These are phyloP conservation scores for Calamus simplicifolius DNA, from an alignment of 176 grass and related monocot species.

Conservation along the genomic window DNA sequence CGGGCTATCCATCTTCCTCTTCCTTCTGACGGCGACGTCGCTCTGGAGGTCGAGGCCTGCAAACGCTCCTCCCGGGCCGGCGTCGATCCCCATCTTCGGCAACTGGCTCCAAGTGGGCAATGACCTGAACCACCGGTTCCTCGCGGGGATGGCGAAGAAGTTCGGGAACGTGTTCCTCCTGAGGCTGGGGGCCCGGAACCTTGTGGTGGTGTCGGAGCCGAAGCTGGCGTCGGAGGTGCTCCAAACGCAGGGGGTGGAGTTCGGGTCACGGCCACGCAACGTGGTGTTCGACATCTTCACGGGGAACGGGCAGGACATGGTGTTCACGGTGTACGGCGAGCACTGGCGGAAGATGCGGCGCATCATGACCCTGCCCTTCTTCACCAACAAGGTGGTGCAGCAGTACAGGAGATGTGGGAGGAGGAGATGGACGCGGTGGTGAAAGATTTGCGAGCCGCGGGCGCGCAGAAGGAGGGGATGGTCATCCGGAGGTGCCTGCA, in stretches of 20 bases:
- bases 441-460: no score
- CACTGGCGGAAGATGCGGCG: conserved; percentile 22
- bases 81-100: conserved; percentile 3
- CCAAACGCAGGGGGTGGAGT: conserved; percentile 17
- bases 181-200: conserved; percentile 7
- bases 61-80: conserved; percentile 1
- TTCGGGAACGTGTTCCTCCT: conserved; percentile 12
- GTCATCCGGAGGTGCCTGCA: no score
- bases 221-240: conserved; percentile 16
- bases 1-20: no score
- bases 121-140: conserved; percentile 20
- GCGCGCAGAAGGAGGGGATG: no score
- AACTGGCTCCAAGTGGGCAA: conserved; percentile 19
- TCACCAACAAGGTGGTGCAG: conserved; percentile 21
- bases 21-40: no score
- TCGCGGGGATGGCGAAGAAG: conserved; percentile 8
- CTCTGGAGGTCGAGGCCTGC: background rate
- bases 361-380: conserved; percentile 22
- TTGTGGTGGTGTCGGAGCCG: conserved; percentile 20
- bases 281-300: conserved; percentile 23
- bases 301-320: conserved; percentile 10
- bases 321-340: conserved; percentile 22
- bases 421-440: no score
- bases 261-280: conserved; percentile 20
- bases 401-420: no score